Evolutionary conservation across 805 yeast genomes (phyloP).

Genomic region (Hermanozyma aechmeae): DNA sequence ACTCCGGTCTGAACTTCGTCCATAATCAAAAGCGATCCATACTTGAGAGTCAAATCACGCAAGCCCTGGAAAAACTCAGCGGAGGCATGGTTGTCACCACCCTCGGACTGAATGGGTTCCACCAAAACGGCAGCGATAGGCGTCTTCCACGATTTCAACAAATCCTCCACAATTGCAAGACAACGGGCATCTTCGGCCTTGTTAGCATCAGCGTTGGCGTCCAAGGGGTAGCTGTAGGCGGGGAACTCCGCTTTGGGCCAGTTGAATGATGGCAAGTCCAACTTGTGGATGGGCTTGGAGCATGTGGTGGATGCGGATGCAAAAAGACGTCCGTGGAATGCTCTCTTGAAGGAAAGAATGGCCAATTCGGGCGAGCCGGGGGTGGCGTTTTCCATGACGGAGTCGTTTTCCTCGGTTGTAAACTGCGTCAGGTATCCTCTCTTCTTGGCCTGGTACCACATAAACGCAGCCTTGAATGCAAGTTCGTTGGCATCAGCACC

Average conservation of each 20-base stretch:
- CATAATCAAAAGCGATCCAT: conserved; percentile 63
- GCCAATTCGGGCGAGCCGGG: conserved; percentile 90
- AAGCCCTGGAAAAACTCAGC: conserved; percentile 72
- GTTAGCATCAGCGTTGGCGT: conserved; percentile 53
- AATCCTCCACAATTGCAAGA: conserved; percentile 62
- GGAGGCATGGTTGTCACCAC: conserved; percentile 86
- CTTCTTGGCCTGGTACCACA: conserved; percentile 57
- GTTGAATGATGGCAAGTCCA: conserved; percentile 85
- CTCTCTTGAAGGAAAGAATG: conserved; percentile 75
- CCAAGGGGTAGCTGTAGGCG: conserved; percentile 74
- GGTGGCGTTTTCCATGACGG: conserved; percentile 71
- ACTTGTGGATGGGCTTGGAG: conserved; percentile 90
- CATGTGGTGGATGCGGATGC: conserved; percentile 88
- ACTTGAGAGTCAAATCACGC: conserved; percentile 63
- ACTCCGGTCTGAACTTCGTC: conserved; percentile 91
- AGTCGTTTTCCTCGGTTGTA: conserved; percentile 55
- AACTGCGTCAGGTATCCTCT: conserved; percentile 59
- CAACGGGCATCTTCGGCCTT: conserved; percentile 74
- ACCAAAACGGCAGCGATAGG: conserved; percentile 86
- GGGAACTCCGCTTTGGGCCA: conserved; percentile 98
- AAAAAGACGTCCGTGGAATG: conserved; percentile 92
- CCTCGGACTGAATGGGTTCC: conserved; percentile 89
- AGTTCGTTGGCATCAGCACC: conserved; percentile 88
- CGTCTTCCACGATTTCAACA: conserved; percentile 54
- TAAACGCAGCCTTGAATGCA: conserved; percentile 83